A percentile compares a stretch with the other conserved stretches of the same genome.
Conservation (phyloP, 257 asterid species). For the Jacaranda copaia region DNA sequence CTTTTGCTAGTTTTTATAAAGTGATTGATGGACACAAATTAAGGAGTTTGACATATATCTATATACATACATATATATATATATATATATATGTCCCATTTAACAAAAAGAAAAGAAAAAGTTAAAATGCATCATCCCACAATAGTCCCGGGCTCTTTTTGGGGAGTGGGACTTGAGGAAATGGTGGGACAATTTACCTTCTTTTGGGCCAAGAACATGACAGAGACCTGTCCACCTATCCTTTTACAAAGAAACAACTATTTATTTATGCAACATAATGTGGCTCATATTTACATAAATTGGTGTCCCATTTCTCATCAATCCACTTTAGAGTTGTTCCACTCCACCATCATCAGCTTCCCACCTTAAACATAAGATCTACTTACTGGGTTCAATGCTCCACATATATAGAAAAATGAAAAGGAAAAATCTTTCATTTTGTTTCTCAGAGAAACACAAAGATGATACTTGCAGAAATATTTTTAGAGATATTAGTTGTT, state of each 20-base stretch:
- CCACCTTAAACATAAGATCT: slow-evolving; percentile 24
- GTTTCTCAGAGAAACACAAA: background rate
- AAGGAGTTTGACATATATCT: too few species aligned
- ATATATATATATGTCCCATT: too few species aligned
- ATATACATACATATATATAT: too few species aligned
- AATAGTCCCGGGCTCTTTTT: background rate
- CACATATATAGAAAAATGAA: background rate
- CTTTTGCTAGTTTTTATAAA: too few species aligned
- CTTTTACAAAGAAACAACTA: slow-evolving; percentile 33
- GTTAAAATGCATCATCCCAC: background rate
- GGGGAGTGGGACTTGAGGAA: slow-evolving; percentile 36
- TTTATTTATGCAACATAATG: slow-evolving; percentile 23
- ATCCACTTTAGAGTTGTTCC: slow-evolving; percentile 48
- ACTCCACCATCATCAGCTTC: slow-evolving; percentile 49
- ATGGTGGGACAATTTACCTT: slow-evolving; percentile 46
- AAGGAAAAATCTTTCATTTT: background rate
- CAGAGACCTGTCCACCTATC: slow-evolving; percentile 36
- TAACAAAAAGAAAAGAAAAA: background rate
- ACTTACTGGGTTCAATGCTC: background rate
- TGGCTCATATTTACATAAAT: slow-evolving; percentile 7
- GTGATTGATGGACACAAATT: too few species aligned
- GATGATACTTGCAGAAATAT: too few species aligned
- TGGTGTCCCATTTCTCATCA: slow-evolving; percentile 29
- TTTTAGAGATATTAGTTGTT: too few species aligned
- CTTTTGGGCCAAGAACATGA: slow-evolving; percentile 42